These are phyloP conservation scores for Cicer chorassanicum DNA, from an alignment of 306 rosid genomes.

Conservation along the genomic window DNA sequence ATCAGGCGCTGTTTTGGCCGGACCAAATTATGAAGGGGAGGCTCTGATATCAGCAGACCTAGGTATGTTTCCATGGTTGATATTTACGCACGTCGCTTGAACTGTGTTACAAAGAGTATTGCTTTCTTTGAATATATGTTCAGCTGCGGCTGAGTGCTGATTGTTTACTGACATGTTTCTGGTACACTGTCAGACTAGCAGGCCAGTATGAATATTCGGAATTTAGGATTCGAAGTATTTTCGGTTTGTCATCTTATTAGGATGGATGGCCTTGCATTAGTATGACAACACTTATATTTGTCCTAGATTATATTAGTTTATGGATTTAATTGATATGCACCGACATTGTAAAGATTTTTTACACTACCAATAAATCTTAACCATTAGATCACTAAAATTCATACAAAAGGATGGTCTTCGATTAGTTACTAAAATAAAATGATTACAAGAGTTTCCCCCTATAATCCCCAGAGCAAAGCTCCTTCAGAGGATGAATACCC, in stretches of 20 bases:
- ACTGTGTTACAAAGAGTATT: constrained; percentile 7
- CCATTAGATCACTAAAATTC: no score
- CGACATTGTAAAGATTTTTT: no score
- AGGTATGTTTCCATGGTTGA: constrained; percentile 54
- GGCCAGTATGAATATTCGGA: background rate
- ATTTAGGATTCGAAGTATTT: background rate
- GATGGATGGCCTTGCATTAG: background rate
- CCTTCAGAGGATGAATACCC: no score
- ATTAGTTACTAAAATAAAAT: no score
- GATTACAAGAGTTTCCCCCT: no score
- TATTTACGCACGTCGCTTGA: constrained; percentile 32
- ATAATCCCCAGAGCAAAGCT: no score
- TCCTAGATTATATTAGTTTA: background rate
- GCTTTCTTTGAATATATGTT: constrained; percentile 16
- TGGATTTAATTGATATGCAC: no score
- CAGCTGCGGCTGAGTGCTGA: background rate
- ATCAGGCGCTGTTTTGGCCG: constrained; percentile 81
- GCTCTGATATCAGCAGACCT: constrained; percentile 90
- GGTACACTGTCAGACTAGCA: background rate
- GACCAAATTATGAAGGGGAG: constrained; percentile 93
- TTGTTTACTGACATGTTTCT: background rate
- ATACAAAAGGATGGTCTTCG: no score
- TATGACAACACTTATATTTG: background rate
- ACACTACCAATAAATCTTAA: background rate
- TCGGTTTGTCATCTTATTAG: background rate